Percentiles rank a stretch among this genome's conserved stretches.
These are phyloP conservation scores for Lipomyces kockii DNA, from an alignment of 805 yeast genomes.

Conservation along the genomic window DNA sequence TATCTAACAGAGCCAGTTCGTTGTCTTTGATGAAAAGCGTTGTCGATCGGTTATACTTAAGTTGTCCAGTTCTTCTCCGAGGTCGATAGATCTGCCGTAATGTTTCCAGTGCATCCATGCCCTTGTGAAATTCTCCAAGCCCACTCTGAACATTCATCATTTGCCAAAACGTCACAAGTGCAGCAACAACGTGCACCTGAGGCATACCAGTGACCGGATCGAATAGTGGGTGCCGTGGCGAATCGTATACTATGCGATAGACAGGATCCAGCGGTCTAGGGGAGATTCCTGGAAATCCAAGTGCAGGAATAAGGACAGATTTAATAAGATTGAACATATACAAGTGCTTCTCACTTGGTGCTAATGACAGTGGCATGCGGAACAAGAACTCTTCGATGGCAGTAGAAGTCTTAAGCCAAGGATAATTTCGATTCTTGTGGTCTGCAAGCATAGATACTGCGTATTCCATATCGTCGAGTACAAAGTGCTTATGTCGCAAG, in stretches of 20 bases:
- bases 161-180: conserved; percentile 37
- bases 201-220: conserved; percentile 30
- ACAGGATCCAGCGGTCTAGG: conserved; percentile 34
- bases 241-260: conserved; percentile 35
- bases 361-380: conserved; percentile 14
- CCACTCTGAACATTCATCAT: conserved; percentile 36
- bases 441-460: conserved; percentile 23
- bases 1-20: neutral
- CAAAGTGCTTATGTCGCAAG: conserved; percentile 7
- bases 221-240: conserved; percentile 35
- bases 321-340: conserved; percentile 20
- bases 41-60: neutral
- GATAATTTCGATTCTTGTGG: conserved; percentile 22
- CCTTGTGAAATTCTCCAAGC: conserved; percentile 16
- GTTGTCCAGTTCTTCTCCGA: neutral
- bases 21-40: neutral
- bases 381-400: conserved; percentile 22
- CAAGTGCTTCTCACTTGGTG: neutral
- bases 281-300: conserved; percentile 35
- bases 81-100: conserved; percentile 10
- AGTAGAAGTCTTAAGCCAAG: conserved; percentile 13
- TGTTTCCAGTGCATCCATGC: conserved; percentile 31
- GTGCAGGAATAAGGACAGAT: conserved; percentile 31
- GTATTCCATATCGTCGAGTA: conserved; percentile 13
- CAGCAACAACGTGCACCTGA: conserved; percentile 30